phyloP scores from a whole-genome alignment of 345 rosid genomes.

The Sisymbrium altissimum region DNA sequence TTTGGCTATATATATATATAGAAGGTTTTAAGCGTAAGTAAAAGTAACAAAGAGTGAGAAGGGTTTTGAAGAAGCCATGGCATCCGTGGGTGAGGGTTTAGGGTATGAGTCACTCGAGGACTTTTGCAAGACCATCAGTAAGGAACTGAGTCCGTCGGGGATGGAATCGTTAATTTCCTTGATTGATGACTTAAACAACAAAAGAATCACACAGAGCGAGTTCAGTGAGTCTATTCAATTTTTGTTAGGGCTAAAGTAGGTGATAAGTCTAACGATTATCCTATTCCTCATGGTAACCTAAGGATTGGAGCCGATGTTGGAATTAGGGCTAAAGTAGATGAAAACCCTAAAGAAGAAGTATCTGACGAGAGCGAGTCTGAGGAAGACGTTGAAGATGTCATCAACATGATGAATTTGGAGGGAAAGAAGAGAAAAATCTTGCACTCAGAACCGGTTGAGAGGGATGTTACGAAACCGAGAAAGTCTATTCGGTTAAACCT shows the following conservation, averaged over 20 bases:
- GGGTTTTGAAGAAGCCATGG: too few species aligned
- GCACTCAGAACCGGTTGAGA: not conserved
- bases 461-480: not conserved
- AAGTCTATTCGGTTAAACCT: not conserved
- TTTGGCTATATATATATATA: too few species aligned
- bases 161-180: not conserved
- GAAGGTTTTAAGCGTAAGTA: too few species aligned
- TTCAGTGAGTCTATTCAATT: not conserved
- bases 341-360: not conserved
- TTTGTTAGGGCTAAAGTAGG: not conserved
- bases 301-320: not conserved
- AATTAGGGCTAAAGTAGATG: not conserved
- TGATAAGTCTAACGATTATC: not conserved
- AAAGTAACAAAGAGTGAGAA: too few species aligned
- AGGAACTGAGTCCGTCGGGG: not conserved
- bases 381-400: not conserved
- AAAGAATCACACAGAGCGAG: not conserved
- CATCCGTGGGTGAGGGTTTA: not conserved
- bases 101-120: not conserved
- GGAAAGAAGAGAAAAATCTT: not conserved
- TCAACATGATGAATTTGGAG: not conserved
- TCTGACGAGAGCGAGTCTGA: not conserved
- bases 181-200: not conserved
- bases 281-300: not conserved
- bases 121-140: not conserved